Conservation (phyloP, 768 basidiomycete genomes). For the Botryobasidium botryosum region DNA sequence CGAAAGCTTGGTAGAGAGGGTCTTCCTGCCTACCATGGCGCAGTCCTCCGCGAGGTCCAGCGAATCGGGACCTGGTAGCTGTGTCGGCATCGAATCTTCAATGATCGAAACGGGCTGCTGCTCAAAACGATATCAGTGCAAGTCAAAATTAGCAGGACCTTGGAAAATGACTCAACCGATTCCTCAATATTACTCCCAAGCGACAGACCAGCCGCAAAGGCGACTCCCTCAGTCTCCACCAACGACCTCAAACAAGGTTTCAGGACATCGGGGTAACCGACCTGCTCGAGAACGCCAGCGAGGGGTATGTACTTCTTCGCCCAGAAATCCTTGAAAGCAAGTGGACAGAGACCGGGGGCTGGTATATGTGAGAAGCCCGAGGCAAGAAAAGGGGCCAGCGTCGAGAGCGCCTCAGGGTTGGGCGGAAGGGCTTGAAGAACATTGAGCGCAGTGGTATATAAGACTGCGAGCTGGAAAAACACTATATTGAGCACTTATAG, state of each 20-base stretch:
- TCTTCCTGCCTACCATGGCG: too few relatives aligned
- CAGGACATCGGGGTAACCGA: constrained; percentile 9
- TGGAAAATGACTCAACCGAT: too few relatives aligned
- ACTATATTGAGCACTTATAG: neutral
- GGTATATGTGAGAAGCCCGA: constrained; percentile 8
- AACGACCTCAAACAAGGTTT: constrained; percentile 7
- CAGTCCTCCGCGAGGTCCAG: too few relatives aligned
- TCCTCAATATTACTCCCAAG: too few relatives aligned
- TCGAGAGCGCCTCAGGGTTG: neutral
- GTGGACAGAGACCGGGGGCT: constrained; percentile 1
- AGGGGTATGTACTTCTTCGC: constrained; percentile 5
- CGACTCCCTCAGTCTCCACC: constrained; percentile 1
- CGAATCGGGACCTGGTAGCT: too few relatives aligned
- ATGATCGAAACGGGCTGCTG: too few relatives aligned
- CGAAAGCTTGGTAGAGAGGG: too few relatives aligned
- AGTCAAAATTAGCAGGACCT: too few relatives aligned
- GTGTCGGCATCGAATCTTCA: too few relatives aligned
- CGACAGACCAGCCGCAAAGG: too few relatives aligned
- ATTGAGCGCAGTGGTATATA: constrained; percentile 6
- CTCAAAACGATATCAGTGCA: too few relatives aligned
- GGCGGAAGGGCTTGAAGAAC: constrained; percentile 1
- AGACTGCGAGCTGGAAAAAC: neutral
- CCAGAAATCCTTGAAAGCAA: constrained; percentile 8
- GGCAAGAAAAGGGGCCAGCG: constrained; percentile 4
- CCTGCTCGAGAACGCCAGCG: neutral